These are phyloP conservation scores for Vitis cinerea DNA, from an alignment of 164 flowering plant species.

Conservation along the genomic window DNA sequence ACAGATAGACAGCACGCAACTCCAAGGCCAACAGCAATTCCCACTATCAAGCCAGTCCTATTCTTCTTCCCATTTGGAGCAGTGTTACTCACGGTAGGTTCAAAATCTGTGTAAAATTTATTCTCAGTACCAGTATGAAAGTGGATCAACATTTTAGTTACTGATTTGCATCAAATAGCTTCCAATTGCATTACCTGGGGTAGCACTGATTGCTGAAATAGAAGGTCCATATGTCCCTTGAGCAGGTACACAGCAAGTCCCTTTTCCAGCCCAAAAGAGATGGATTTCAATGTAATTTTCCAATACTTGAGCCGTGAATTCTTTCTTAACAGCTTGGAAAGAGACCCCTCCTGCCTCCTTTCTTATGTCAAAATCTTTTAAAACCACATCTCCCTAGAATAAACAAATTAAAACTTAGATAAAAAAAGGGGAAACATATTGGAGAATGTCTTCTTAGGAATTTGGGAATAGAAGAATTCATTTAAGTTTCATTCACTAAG, in stretches of 20 bases:
- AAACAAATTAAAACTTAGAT: neutral
- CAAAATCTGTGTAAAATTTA: constrained; percentile 46
- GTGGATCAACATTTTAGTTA: no score
- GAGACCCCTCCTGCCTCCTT: constrained; percentile 63
- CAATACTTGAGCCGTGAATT: constrained; percentile 42
- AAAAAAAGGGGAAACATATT: no score
- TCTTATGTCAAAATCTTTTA: constrained; percentile 67
- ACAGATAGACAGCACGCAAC: constrained; percentile 27
- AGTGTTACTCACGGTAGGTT: constrained; percentile 53
- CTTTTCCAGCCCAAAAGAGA: constrained; percentile 97
- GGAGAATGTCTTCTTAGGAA: no score
- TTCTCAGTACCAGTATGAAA: no score
- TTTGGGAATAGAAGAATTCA: no score
- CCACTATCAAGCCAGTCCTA: constrained; percentile 57
- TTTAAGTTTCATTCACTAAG: no score
- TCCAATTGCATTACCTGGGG: constrained; percentile 48
- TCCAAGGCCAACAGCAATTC: constrained; percentile 48
- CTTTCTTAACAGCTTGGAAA: constrained; percentile 38
- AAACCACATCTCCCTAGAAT: constrained; percentile 46
- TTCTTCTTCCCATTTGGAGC: constrained; percentile 41
- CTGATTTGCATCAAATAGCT: neutral
- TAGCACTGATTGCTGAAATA: constrained; percentile 79
- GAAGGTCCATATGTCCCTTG: constrained; percentile 81
- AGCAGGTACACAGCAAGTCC: constrained; percentile 80
- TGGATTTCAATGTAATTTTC: constrained; percentile 77